Evolutionary conservation across 768 basidiomycete genomes (phyloP).

Genomic region (Xanthoconium stramineum): DNA sequence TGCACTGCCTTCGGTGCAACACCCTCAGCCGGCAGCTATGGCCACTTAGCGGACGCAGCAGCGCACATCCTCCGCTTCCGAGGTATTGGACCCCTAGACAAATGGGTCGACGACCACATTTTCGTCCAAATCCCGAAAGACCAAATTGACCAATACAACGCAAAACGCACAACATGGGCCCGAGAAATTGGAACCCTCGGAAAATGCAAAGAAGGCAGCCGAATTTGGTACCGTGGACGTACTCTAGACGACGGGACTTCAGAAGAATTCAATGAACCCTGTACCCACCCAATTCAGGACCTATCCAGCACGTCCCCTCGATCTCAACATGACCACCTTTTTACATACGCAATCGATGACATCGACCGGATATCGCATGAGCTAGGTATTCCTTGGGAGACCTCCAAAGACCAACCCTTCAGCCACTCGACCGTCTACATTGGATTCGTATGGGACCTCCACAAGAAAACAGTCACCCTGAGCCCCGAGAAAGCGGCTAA

Average conservation of each 20-base stretch:
- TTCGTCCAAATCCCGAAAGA: not conserved
- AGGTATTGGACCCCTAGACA: not conserved
- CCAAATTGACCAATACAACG: not conserved
- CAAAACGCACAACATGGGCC: not conserved
- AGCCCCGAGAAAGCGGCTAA: too few relatives aligned
- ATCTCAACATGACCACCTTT: not conserved
- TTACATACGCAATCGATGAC: not conserved
- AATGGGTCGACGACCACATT: not conserved
- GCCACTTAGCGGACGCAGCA: not conserved
- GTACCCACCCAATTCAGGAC: not conserved
- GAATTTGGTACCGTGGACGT: not conserved
- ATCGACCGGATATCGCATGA: not conserved
- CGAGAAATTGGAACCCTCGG: too few relatives aligned
- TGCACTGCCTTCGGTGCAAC: not conserved
- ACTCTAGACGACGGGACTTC: not conserved
- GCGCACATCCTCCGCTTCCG: not conserved
- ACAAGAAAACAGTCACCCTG: too few relatives aligned
- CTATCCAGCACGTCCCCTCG: rapidly evolving
- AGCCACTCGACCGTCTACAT: not conserved
- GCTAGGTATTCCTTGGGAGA: not conserved
- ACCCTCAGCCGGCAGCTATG: not conserved
- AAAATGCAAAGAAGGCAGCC: too few relatives aligned
- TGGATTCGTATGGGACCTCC: not conserved
- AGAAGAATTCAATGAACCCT: not conserved
- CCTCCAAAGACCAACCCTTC: not conserved